A percentile compares a stretch with the other conserved stretches of the same genome.
Evolutionary conservation across 164 flowering plant genomes (phyloP).

Genomic region (Sextonia rubra): DNA sequence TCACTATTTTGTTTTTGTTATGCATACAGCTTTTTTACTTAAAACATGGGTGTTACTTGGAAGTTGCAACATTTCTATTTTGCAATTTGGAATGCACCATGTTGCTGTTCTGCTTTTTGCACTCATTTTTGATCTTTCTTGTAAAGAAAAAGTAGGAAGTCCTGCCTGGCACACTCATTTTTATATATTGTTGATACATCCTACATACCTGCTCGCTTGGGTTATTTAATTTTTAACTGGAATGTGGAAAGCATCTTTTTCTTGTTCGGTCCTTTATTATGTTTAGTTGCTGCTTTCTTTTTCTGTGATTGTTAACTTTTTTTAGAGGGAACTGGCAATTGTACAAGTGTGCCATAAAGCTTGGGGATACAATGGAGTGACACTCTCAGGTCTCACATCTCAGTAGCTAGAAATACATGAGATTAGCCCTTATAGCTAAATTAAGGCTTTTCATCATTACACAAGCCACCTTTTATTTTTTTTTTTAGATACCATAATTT

Average conservation of each 20-base stretch:
- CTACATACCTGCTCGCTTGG: neutral
- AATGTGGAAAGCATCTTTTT: neutral
- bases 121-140: neutral
- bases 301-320: neutral
- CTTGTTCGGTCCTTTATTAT: neutral
- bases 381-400: too few species aligned
- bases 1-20: neutral
- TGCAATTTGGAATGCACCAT: neutral
- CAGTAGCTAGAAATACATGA: too few species aligned
- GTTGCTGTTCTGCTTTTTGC: neutral
- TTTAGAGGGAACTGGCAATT: neutral
- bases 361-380: too few species aligned
- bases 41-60: neutral
- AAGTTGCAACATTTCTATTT: neutral
- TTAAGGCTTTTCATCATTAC: too few species aligned
- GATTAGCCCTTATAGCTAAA: too few species aligned
- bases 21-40: neutral
- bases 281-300: neutral
- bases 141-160: neutral
- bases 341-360: too few species aligned
- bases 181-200: neutral
- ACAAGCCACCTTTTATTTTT: too few species aligned
- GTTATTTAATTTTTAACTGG: neutral
- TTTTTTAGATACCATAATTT: too few species aligned
- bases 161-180: neutral